These are phyloP conservation scores for Pythium periplocum DNA, from an alignment of 352 stramenopile species.

Conservation along the genomic window DNA sequence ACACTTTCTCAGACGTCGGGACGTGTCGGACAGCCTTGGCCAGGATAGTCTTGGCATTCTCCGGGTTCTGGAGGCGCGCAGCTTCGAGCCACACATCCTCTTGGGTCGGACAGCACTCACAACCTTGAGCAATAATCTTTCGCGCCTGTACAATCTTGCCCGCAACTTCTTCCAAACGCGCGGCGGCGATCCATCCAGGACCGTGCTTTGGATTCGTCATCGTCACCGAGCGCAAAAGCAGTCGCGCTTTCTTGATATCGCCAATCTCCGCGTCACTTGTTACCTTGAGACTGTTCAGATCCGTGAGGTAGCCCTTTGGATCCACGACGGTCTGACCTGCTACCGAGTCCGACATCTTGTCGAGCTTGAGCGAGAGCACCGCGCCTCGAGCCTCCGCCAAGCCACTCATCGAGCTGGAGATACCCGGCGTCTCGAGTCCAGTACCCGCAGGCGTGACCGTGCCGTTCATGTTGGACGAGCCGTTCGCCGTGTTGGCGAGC, in stretches of 20 bases:
- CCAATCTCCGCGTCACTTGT: slow-evolving; percentile 93
- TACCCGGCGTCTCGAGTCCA: slow-evolving; percentile 46
- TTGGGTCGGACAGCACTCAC: slow-evolving; percentile 92
- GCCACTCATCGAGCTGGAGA: slow-evolving; percentile 76
- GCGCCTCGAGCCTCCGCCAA: slow-evolving; percentile 90
- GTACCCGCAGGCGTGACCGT: slow-evolving; percentile 41
- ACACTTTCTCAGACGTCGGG: slow-evolving; percentile 94
- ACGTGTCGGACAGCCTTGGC: slow-evolving; percentile 93
- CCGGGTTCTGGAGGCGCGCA: slow-evolving; percentile 90
- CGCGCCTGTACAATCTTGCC: slow-evolving; percentile 94
- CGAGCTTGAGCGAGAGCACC: slow-evolving; percentile 93
- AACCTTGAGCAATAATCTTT: slow-evolving; percentile 98
- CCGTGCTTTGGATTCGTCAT: slow-evolving; percentile 98
- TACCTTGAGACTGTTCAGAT: slow-evolving; percentile 93
- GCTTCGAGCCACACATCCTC: slow-evolving; percentile 99
- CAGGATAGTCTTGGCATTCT: slow-evolving; percentile 97
- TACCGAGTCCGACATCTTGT: slow-evolving; percentile 97
- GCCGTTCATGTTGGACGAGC: slow-evolving; percentile 30
- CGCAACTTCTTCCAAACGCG: slow-evolving; percentile 96
- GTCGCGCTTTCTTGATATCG: slow-evolving; percentile 97
- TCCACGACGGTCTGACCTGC: slow-evolving; percentile 96
- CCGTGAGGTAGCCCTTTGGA: slow-evolving; percentile 97
- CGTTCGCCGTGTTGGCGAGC: slow-evolving; percentile 48
- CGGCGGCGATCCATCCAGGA: slow-evolving; percentile 97
- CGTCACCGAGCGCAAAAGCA: slow-evolving; percentile 95